Conservation (phyloP, 257 asterid species). For the Agastache rugosa region DNA sequence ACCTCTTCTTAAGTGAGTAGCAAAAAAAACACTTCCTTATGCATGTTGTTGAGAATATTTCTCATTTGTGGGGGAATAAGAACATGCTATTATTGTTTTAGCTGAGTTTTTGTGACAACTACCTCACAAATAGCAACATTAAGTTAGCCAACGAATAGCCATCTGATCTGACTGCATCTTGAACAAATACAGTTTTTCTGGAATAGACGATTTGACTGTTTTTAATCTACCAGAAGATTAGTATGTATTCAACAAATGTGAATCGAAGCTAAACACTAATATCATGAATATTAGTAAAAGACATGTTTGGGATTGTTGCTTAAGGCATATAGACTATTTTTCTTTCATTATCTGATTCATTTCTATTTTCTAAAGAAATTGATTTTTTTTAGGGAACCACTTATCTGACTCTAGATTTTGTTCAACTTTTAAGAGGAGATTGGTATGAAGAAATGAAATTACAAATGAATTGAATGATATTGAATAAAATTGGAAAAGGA, state of each 20-base stretch:
- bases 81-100: conserved; percentile 16
- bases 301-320: conserved; percentile 10
- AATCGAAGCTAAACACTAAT: not conserved
- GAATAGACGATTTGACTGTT: conserved; percentile 16
- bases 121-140: not conserved
- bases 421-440: not conserved
- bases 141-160: not conserved
- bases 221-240: not conserved
- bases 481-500: not conserved
- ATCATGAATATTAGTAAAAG: not conserved
- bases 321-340: not conserved
- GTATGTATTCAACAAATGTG: not conserved
- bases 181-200: not conserved
- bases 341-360: not conserved
- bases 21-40: conserved; percentile 11
- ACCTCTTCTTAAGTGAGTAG: conserved; percentile 78
- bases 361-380: not conserved
- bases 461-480: not conserved
- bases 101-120: conserved; percentile 5
- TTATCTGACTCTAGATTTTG: not conserved
- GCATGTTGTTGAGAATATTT: not conserved
- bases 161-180: not conserved
- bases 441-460: not conserved
- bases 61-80: not conserved
- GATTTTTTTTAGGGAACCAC: conserved; percentile 2